A percentile compares a stretch with the other conserved stretches of the same genome.
Conservation (phyloP, 441 rosid genomes). For the Populus tomentosa region DNA sequence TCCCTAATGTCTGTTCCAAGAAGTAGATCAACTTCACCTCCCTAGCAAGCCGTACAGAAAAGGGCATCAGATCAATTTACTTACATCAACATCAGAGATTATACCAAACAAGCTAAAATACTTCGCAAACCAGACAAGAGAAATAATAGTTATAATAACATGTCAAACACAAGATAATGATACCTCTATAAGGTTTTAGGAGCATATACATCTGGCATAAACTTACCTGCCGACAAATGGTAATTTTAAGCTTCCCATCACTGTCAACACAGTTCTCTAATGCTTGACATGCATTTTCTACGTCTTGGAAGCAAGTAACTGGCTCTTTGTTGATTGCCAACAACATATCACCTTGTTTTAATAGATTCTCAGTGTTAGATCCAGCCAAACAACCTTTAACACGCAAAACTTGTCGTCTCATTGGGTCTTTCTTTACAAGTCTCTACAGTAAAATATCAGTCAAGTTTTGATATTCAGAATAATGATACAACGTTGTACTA, state of each 20-base stretch:
- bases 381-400: slow-evolving; percentile 96
- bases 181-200: not conserved
- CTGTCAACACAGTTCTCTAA: slow-evolving; percentile 46
- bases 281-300: slow-evolving; percentile 84
- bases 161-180: not conserved
- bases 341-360: slow-evolving; percentile 97
- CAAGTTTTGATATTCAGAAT: slow-evolving; percentile 8
- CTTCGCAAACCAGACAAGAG: not conserved
- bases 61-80: slow-evolving; percentile 14
- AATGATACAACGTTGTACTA: not conserved
- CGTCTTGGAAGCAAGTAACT: slow-evolving; percentile 87
- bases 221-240: slow-evolving; percentile 84
- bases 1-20: slow-evolving; percentile 93
- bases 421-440: slow-evolving; percentile 89
- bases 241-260: slow-evolving; percentile 67
- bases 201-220: not conserved
- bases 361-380: slow-evolving; percentile 83
- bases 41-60: slow-evolving; percentile 47
- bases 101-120: not conserved
- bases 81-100: not conserved
- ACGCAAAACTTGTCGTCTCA: slow-evolving; percentile 80
- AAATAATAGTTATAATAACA: not conserved
- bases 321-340: slow-evolving; percentile 92
- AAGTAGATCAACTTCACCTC: slow-evolving; percentile 64
- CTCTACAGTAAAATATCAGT: slow-evolving; percentile 38